These are phyloP conservation scores for Linaria vulgaris DNA, from an alignment of 257 asterid genomes.

Conservation along the genomic window DNA sequence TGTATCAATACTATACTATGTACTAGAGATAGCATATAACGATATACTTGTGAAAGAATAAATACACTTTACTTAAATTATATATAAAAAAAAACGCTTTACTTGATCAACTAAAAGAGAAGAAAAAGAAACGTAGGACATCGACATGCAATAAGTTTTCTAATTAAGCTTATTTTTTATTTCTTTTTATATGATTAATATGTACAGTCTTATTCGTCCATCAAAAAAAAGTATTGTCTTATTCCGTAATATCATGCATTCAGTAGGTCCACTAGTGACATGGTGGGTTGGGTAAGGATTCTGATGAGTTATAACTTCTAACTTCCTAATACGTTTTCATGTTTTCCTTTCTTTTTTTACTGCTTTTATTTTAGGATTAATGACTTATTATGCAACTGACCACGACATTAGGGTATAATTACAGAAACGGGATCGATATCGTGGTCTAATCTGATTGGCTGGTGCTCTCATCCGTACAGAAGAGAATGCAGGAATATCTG, in stretches of 20 bases:
- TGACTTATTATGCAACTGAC: slow-evolving; percentile 2
- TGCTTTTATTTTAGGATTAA: slow-evolving; percentile 9
- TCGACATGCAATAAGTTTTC: no score
- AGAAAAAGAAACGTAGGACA: no score
- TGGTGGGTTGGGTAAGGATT: neutral
- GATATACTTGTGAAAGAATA: no score
- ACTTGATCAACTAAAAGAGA: no score
- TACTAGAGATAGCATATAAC: no score
- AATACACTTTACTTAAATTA: no score
- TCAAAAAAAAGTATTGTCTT: slow-evolving; percentile 6
- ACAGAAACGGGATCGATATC: slow-evolving; percentile 23
- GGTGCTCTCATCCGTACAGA: slow-evolving; percentile 22
- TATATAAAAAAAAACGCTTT: no score
- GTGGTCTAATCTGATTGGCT: slow-evolving; percentile 33
- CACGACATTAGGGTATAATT: slow-evolving; percentile 20
- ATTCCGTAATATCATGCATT: neutral
- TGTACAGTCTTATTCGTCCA: no score
- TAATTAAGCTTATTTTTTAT: neutral
- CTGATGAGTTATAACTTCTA: no score
- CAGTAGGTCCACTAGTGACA: neutral
- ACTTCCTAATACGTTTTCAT: neutral
- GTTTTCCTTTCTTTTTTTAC: neutral
- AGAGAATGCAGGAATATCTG: slow-evolving; percentile 17
- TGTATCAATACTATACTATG: no score
- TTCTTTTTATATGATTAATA: no score